Evolutionary conservation across 306 rosid species (phyloP).

Genomic region (Ceratonia siliqua): DNA sequence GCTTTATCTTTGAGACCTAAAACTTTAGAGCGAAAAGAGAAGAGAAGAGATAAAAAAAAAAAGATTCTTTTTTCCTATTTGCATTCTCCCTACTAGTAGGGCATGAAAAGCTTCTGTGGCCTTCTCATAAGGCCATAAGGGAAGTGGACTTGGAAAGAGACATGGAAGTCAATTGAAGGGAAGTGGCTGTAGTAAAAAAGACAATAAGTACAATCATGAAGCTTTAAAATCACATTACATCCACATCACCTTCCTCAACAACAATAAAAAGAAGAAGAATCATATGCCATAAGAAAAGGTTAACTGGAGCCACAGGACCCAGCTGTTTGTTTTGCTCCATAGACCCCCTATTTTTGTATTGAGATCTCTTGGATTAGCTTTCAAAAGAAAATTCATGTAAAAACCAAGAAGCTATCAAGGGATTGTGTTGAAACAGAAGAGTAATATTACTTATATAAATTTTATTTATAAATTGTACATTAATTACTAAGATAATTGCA

Average conservation of each 20-base stretch:
- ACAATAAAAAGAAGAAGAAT: neutral
- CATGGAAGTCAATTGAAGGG: constrained; percentile 12
- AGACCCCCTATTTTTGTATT: neutral
- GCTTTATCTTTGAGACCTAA: neutral
- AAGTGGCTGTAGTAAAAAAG: constrained; percentile 26
- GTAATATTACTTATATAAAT: too few relatives aligned
- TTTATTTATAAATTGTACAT: too few relatives aligned
- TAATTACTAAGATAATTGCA: too few relatives aligned
- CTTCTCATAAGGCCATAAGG: constrained; percentile 23
- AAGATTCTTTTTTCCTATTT: neutral
- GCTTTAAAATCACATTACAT: neutral
- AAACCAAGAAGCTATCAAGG: too few relatives aligned
- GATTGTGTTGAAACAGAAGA: too few relatives aligned
- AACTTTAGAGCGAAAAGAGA: neutral
- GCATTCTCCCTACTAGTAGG: neutral
- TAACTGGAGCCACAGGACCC: neutral
- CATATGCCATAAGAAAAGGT: neutral
- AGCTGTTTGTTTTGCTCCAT: neutral
- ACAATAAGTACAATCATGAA: constrained; percentile 24
- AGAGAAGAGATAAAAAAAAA: neutral
- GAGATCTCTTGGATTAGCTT: neutral
- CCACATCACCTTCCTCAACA: constrained; percentile 24
- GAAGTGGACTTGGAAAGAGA: constrained; percentile 40
- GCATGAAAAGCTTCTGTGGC: constrained; percentile 32
- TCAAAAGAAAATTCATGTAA: neutral